Evolutionary conservation across 1,284 basidiomycete genomes (phyloP), one percentile per base, ranked within the genome.

Genomic region (Singerocomus inundabilis): DNA sequence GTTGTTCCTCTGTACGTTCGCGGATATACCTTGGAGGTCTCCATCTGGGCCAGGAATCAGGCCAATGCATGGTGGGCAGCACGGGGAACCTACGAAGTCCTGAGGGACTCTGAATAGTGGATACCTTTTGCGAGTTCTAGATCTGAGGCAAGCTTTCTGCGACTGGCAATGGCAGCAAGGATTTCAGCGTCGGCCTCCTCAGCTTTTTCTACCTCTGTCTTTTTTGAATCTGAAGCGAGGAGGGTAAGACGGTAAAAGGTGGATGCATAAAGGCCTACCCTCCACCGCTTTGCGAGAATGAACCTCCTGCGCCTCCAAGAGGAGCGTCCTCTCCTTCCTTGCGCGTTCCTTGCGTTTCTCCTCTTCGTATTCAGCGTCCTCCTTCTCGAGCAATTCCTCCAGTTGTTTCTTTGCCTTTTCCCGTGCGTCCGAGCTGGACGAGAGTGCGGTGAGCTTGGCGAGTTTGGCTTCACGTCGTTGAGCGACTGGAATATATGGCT

Each of bases 81-180:
- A 44, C 42, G 8, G 12, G 40, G 13, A 28, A 70, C 83, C 45
- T 61, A 91, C 88, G 87, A 84, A 12, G 94, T 84, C 66, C 84
- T 85, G 54, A 99, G 67, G 29, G 92, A 80, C 60, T 98, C 91
- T 0, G 87, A 91, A 64, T 96, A 99, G 36, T 82, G 79, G 48
- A 97, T 94, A 11, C 95, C 97, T 63, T 92, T 85, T 2, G 97
- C 96, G 28, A 99, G 72, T 67, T 99, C 97, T 62, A 92, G 74
- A 56, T 94, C 94, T 12, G 92, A 91, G 0, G 91, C 92, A 4
- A 99, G 81, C 67, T 96, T 97, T 66, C 91, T 82, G 58, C 91
- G 79, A 53, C 90, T 90, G 34, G 92, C 91, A 61, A 98, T 93
- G 11, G 95, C 94, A 44, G 90, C 89, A 6, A 99, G 72, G 49